Base-by-base conservation (phyloP, 768 basidiomycete species). In the Mycena capillaripes region DNA sequence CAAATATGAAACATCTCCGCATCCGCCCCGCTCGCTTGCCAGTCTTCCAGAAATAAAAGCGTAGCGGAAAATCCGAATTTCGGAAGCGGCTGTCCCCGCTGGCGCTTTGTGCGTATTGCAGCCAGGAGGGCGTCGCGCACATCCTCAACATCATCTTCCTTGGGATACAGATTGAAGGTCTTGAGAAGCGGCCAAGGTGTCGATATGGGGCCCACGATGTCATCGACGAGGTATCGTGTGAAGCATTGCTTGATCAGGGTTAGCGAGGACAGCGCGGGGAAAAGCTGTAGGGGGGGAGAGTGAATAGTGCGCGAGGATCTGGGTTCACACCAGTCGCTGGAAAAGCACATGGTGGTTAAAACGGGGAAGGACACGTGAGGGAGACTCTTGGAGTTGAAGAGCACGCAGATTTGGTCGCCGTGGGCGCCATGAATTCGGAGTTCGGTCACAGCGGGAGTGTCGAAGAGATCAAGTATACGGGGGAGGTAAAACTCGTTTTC, bases 201-300 rank as follows among this genome's bases (percentile, higher is more conserved):
- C 25, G 64, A 55, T 3, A 1, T 11, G 3, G 55, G 59, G 3
- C 29, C 58, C 0, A 48, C 19, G n/a, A 59, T 3, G n/a, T 52
- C 57, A 21, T 30, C 8, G 19, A 68, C n/a, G 17, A 68, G 12
- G 14, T 46, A 16, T n/a, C 10, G 25, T 23, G 56, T 60, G 48
- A 11, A 68, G 57, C 66, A 68, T 25, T 38, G 16, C 25, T 68
- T 40, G 30, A 68, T n/a, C 7, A 68, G 32, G 6, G 66, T 6
- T 5, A 68, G 32, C 23, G 57, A 60, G 7, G 57, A 50, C 4
- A 68, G 46, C 4, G 58, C 46, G 11, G 66, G 66, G 32, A 60
- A 60, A 17, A 60, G 59, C 11, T n/a, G n/a, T n/a, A n/a, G n/a
- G 7, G 40, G 29, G 59, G 59, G 27, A 30, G 25, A 4, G 40